Evolutionary conservation across 2,329 filamentous ascomycete genomes (phyloP).

Genomic region (Cladorrhinum sp.): DNA sequence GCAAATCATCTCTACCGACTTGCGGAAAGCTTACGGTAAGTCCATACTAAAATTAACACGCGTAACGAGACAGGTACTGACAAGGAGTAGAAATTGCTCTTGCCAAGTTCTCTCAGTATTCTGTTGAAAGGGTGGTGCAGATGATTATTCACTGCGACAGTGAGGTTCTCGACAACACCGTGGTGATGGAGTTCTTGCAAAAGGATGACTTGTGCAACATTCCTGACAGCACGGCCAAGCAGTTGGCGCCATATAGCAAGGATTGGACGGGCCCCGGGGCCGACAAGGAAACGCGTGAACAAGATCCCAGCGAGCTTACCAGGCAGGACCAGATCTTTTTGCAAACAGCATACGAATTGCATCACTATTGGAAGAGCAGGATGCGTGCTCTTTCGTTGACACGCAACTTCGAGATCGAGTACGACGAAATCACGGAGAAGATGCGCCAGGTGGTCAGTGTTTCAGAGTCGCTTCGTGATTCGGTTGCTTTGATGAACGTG

Average conservation of each 20-base stretch:
- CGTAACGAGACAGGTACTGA: slow-evolving; percentile 31
- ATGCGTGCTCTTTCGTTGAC: slow-evolving; percentile 89
- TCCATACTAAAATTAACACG: slow-evolving; percentile 10
- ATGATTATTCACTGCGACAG: slow-evolving; percentile 96
- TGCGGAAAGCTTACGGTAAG: slow-evolving; percentile 81
- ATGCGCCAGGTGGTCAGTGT: slow-evolving; percentile 82
- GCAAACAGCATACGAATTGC: slow-evolving; percentile 87
- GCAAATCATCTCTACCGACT: slow-evolving; percentile 87
- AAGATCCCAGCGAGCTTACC: slow-evolving; percentile 83
- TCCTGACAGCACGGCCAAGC: slow-evolving; percentile 83
- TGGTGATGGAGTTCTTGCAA: slow-evolving; percentile 95
- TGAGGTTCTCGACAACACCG: slow-evolving; percentile 81
- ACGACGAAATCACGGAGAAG: slow-evolving; percentile 85
- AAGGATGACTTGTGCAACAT: slow-evolving; percentile 91
- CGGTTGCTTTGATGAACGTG: slow-evolving; percentile 91
- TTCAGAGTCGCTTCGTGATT: slow-evolving; percentile 86
- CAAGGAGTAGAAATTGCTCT: slow-evolving; percentile 69
- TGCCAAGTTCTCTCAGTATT: slow-evolving; percentile 83
- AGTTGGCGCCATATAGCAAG: slow-evolving; percentile 91
- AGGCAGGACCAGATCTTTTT: slow-evolving; percentile 94
- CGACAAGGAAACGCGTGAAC: slow-evolving; percentile 71
- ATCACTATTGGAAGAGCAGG: slow-evolving; percentile 97
- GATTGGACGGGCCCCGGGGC: slow-evolving; percentile 93
- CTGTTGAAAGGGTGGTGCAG: slow-evolving; percentile 80
- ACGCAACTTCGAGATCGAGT: slow-evolving; percentile 79